Conservation (phyloP, 2,329 filamentous ascomycete genomes). For the Xylaria hypoxylon region DNA sequence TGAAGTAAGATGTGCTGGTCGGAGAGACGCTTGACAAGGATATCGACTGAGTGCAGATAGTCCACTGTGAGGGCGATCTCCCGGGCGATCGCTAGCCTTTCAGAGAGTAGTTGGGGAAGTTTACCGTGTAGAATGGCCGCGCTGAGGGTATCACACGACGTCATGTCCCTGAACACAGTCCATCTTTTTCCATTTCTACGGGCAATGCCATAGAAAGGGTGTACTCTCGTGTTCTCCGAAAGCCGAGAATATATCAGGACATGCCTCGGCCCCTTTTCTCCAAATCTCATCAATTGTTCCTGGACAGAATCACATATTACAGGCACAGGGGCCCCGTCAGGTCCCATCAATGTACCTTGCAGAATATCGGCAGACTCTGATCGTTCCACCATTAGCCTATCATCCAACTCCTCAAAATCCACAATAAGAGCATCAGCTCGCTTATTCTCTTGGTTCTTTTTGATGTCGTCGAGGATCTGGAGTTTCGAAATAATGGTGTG, state of each 20-base stretch:
- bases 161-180: conserved; percentile 7
- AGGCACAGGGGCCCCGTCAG: not conserved
- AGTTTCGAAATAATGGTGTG: conserved; percentile 2
- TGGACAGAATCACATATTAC: not conserved
- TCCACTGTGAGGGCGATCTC: conserved; percentile 4
- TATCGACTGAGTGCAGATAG: conserved; percentile 5
- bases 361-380: not conserved
- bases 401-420: conserved; percentile 9
- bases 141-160: conserved; percentile 1
- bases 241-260: conserved; percentile 4
- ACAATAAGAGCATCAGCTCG: not conserved
- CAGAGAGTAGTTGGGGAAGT: not conserved
- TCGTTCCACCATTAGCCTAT: not conserved
- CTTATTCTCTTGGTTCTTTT: conserved; percentile 7
- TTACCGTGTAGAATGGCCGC: not conserved
- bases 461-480: conserved; percentile 4
- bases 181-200: conserved; percentile 8
- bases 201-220: conserved; percentile 5
- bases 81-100: conserved; percentile 2
- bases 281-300: conserved; percentile 6
- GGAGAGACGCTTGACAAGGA: conserved; percentile 4
- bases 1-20: conserved; percentile 2
- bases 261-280: not conserved
- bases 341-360: not conserved
- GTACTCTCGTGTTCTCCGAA: not conserved